Conservation (phyloP, 306 rosid species). For the Pachyrhizus erosus region DNA sequence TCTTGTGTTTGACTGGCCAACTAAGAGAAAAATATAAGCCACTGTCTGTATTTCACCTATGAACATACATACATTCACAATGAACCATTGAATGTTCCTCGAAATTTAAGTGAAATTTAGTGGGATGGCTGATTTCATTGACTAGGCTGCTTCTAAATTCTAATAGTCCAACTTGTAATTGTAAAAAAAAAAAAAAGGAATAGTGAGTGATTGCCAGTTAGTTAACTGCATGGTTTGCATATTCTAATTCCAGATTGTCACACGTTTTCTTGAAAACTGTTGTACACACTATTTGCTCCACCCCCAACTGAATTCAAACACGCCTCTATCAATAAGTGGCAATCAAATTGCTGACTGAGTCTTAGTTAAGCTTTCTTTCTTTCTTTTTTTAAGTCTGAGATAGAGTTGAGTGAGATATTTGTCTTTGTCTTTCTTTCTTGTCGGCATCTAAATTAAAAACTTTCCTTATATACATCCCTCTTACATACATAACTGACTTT, state of each 20-base stretch:
- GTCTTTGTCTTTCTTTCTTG: neutral
- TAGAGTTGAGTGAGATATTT: neutral
- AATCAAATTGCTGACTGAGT: neutral
- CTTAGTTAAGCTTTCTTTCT: neutral
- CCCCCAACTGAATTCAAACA: neutral
- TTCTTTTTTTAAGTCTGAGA: neutral
- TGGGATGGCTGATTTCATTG: neutral
- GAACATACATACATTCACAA: neutral
- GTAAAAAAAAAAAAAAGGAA: neutral
- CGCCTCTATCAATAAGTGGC: neutral
- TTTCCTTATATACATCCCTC: neutral
- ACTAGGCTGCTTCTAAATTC: neutral
- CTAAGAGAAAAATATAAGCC: neutral
- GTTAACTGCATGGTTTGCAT: neutral
- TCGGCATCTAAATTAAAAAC: neutral
- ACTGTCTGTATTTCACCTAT: neutral
- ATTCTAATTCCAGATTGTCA: constrained; percentile 41
- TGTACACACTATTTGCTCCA: neutral
- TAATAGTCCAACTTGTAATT: neutral
- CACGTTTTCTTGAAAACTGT: constrained; percentile 13
- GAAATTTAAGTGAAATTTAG: neutral
- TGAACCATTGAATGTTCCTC: constrained; percentile 15
- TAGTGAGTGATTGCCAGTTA: neutral
- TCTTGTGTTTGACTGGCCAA: neutral
- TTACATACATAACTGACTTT: neutral